Percentiles rank a stretch among this genome's conserved stretches.
Conservation (phyloP, 148 eudicot genomes). For the Simmondsia chinensis region DNA sequence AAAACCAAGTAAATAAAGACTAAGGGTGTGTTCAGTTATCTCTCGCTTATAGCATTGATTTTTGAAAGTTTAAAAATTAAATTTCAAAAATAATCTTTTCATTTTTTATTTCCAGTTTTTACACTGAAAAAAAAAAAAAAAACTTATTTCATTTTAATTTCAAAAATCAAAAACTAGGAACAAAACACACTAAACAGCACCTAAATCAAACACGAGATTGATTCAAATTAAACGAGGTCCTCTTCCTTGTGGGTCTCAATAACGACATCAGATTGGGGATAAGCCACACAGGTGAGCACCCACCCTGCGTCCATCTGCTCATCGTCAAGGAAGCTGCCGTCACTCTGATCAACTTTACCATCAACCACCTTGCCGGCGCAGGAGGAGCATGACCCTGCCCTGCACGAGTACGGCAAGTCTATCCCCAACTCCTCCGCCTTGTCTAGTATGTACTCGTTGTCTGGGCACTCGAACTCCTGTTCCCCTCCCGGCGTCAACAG, state of each 20-base stretch:
- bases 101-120: no score
- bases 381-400: constrained; percentile 79
- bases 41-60: no score
- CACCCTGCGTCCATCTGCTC: constrained; percentile 44
- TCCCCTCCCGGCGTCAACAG: constrained; percentile 43
- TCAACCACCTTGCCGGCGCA: constrained; percentile 54
- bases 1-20: no score
- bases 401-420: constrained; percentile 81
- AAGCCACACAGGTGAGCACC: constrained; percentile 81
- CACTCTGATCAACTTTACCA: constrained; percentile 62
- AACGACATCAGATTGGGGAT: constrained; percentile 37
- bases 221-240: constrained; percentile 34
- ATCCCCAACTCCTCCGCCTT: constrained; percentile 51
- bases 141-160: no score
- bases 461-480: constrained; percentile 33
- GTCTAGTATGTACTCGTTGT: constrained; percentile 55
- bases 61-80: no score
- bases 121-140: no score
- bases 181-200: no score
- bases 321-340: constrained; percentile 69
- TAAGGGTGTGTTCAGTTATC: no score
- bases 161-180: no score
- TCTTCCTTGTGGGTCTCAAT: constrained; percentile 88
- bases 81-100: no score
- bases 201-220: no score